phyloP scores from a whole-genome alignment of 352 stramenopile genomes.

The Sclerospora graminicola region DNA sequence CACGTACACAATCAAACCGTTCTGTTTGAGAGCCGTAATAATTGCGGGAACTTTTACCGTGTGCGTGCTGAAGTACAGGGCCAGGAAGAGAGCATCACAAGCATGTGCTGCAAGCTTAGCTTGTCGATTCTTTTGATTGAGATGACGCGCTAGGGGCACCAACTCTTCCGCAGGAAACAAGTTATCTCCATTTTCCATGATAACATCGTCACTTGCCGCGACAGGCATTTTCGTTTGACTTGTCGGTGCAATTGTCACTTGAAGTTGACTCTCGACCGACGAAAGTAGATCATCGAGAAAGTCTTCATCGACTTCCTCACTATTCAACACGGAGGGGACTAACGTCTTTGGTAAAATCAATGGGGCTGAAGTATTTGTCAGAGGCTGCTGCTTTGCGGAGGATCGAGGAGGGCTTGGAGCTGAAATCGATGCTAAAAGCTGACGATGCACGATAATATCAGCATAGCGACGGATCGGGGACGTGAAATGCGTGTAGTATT shows the following conservation, averaged over 20 bases:
- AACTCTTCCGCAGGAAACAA: constrained; percentile 56
- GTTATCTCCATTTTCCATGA: constrained; percentile 13
- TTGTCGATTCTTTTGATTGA: constrained; percentile 88
- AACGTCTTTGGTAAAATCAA: constrained; percentile 36
- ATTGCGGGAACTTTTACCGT: constrained; percentile 75
- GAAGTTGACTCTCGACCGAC: constrained; percentile 47
- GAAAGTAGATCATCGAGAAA: constrained; percentile 59
- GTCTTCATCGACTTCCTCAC: constrained; percentile 31
- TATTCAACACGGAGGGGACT: constrained; percentile 44
- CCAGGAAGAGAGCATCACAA: constrained; percentile 88
- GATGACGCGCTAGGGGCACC: constrained; percentile 64
- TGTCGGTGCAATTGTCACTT: constrained; percentile 9
- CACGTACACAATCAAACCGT: constrained; percentile 90
- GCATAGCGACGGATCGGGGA: constrained; percentile 88
- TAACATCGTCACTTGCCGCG: constrained; percentile 2
- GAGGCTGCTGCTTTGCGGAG: neutral
- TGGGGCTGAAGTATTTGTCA: neutral
- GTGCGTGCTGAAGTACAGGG: constrained; percentile 88
- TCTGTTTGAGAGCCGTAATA: constrained; percentile 85
- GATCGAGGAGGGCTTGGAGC: constrained; percentile 1
- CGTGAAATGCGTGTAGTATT: constrained; percentile 90
- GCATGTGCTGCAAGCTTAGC: constrained; percentile 83
- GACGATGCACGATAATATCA: constrained; percentile 86
- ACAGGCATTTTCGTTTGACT: neutral
- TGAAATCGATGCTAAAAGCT: constrained; percentile 60